Base-by-base conservation (phyloP, 2,329 filamentous ascomycete species). In the Rasamsonia emersonii region DNA sequence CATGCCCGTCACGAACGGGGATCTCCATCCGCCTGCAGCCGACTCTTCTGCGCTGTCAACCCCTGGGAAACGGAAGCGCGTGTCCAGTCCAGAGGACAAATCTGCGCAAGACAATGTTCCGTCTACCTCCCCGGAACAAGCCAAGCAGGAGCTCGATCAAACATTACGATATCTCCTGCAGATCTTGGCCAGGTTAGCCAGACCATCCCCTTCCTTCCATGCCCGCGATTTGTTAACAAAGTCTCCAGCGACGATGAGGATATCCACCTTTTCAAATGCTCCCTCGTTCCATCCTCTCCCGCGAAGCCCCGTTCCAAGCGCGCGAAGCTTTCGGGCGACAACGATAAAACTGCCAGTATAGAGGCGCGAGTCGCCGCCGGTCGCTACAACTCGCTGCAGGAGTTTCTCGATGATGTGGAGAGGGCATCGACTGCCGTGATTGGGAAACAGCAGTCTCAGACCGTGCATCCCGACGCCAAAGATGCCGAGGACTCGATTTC, bases 191-290 rank as follows among this genome's bases (percentile, higher is more conserved):
- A 50, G 51, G 58, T 53, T 36, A 33, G 44, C 35, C 14, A n/a
- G 25, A 7, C 9, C 5, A 14, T 20, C 16, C 28, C 17, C 18
- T 30, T 28, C 24, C 19, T 32, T 30, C 26, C 38, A 33, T 21
- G 34, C 42, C 14, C 11, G 20, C 58, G 35, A 56, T 42, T 29
- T 37, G 28, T 37, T 30, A 9, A n/a, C n/a, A n/a, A n/a, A n/a
- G n/a, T n/a, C n/a, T n/a, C n/a, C 35, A 67, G 62, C 35, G 54
- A 61, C 41, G 61, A 65, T 41, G 47, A 56, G n/a, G 59, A 61
- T 27, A 54, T 64, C n/a, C 55, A 58, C 18, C 50, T 65, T 30
- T 50, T 66, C 9, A 58, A 57, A 30, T 57, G 52, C 32, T 56
- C 60, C 24, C 43, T 65, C 25, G 51, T 56, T 11, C 41, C 47